Evolutionary conservation across 495 filamentous ascomycete genomes (phyloP).

Genomic region (Letharia lupina): DNA sequence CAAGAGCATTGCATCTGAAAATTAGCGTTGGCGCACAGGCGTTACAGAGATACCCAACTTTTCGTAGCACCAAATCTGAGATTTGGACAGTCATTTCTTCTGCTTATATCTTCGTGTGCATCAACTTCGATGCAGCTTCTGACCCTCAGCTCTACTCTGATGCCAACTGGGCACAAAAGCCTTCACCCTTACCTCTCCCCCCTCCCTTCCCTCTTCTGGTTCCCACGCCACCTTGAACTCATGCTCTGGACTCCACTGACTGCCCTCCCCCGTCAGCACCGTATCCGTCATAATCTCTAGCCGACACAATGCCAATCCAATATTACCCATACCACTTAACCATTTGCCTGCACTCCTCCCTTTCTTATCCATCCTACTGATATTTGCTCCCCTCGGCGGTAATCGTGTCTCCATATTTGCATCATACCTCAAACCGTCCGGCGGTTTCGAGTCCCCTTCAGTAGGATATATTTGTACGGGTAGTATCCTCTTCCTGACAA

Average conservation of each 20-base stretch:
- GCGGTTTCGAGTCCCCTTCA: slow-evolving; percentile 25
- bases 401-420: slow-evolving; percentile 28
- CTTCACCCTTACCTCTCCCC: slow-evolving; percentile 57
- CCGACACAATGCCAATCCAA: slow-evolving; percentile 81
- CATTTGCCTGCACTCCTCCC: slow-evolving; percentile 70
- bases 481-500: slow-evolving; percentile 84
- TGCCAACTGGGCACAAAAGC: slow-evolving; percentile 83
- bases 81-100: not conserved
- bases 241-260: slow-evolving; percentile 41
- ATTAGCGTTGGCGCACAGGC: slow-evolving; percentile 17
- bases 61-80: not conserved
- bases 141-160: slow-evolving; percentile 29
- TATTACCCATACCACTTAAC: slow-evolving; percentile 65
- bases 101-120: not conserved
- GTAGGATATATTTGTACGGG: slow-evolving; percentile 64
- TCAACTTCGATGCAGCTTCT: slow-evolving; percentile 20
- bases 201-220: slow-evolving; percentile 39
- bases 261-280: slow-evolving; percentile 52
- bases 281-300: slow-evolving; percentile 84
- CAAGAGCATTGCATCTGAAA: not conserved
- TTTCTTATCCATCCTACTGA: slow-evolving; percentile 42
- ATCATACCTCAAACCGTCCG: slow-evolving; percentile 42
- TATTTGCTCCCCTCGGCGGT: slow-evolving; percentile 35
- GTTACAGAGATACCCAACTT: slow-evolving; percentile 19
- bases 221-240: slow-evolving; percentile 49